phyloP scores from a whole-genome alignment of 805 yeast species.

The Teunomyces atbi region DNA sequence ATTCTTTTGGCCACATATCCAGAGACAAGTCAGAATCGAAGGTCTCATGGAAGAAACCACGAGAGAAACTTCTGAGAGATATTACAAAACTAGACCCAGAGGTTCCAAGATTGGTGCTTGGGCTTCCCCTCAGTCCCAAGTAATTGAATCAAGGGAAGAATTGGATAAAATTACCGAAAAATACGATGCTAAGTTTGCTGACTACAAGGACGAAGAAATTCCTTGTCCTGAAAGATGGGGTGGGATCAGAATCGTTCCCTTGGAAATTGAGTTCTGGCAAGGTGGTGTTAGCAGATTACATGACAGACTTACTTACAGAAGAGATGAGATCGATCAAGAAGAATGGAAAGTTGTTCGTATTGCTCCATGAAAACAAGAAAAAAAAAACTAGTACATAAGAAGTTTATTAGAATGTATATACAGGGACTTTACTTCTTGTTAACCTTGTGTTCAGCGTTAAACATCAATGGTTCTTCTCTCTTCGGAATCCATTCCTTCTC shows the following conservation, averaged over 20 bases:
- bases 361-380: constrained; percentile 59
- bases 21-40: constrained; percentile 92
- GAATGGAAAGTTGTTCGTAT: constrained; percentile 68
- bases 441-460: constrained; percentile 23
- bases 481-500: constrained; percentile 45
- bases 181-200: constrained; percentile 58
- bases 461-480: constrained; percentile 43
- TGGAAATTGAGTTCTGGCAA: constrained; percentile 96
- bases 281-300: constrained; percentile 89
- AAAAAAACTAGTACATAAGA: background rate
- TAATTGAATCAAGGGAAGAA: constrained; percentile 56
- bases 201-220: constrained; percentile 54
- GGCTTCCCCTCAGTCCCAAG: constrained; percentile 86
- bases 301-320: constrained; percentile 75
- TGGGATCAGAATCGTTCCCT: constrained; percentile 82
- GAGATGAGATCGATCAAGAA: constrained; percentile 45
- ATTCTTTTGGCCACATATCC: constrained; percentile 89
- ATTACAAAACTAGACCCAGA: constrained; percentile 85
- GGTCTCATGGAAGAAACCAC: constrained; percentile 75
- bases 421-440: constrained; percentile 11
- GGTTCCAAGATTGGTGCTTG: constrained; percentile 95
- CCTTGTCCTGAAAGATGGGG: constrained; percentile 98
- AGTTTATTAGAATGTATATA: constrained; percentile 6
- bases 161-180: constrained; percentile 53
- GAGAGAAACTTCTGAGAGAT: constrained; percentile 70